These are phyloP conservation scores for Hippophae tibetana DNA, from an alignment of 306 rosid genomes.

Conservation along the genomic window DNA sequence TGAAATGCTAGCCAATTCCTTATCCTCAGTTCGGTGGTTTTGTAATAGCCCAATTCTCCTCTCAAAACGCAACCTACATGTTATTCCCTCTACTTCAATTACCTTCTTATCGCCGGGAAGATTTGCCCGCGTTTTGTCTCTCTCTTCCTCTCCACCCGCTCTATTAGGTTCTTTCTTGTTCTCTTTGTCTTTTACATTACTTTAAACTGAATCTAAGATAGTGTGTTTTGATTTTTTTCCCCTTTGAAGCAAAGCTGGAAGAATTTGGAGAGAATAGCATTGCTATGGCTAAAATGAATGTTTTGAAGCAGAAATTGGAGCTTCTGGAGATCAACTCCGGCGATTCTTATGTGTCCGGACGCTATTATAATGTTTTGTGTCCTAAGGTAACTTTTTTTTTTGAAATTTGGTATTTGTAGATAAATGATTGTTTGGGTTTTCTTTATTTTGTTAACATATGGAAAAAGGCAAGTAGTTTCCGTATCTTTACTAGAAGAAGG, in stretches of 20 bases:
- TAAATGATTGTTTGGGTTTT: background rate
- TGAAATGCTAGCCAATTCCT: too few species aligned
- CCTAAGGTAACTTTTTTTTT: constrained; percentile 51
- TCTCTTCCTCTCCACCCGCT: background rate
- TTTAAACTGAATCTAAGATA: background rate
- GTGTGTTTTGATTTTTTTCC: constrained; percentile 7
- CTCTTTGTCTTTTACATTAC: background rate
- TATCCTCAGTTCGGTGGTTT: too few species aligned
- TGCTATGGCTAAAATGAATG: constrained; percentile 26
- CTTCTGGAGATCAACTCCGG: constrained; percentile 47
- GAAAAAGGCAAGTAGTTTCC: too few species aligned
- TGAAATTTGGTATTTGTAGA: background rate
- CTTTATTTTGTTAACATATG: background rate
- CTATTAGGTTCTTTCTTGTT: background rate
- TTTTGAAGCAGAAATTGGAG: constrained; percentile 58
- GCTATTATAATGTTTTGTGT: constrained; percentile 50
- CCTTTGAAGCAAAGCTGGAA: constrained; percentile 28
- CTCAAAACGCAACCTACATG: background rate
- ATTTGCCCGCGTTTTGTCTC: constrained; percentile 3
- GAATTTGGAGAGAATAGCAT: constrained; percentile 22
- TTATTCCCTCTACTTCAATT: background rate
- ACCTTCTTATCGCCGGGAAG: background rate
- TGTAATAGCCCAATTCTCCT: too few species aligned
- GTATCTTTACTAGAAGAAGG: too few species aligned
- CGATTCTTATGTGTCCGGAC: constrained; percentile 51